Conservation (phyloP, 2,329 filamentous ascomycete species). For the Microthyrium microscopicum region DNA sequence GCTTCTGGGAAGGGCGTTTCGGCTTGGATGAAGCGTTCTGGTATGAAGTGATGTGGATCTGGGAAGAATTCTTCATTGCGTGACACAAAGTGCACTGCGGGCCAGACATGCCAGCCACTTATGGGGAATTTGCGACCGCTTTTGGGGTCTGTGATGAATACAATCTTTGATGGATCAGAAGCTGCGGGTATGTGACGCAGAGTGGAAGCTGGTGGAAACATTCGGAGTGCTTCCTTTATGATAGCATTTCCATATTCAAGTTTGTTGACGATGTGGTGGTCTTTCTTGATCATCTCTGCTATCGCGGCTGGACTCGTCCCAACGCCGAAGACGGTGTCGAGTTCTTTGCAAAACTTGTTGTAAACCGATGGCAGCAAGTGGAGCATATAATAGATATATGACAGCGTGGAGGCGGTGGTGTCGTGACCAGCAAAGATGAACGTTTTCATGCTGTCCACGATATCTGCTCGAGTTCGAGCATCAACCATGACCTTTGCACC, state of each 20-base stretch:
- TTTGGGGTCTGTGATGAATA: conserved; percentile 5
- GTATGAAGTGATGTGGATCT: conserved; percentile 12
- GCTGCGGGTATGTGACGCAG: conserved; percentile 3
- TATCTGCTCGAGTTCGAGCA: no score
- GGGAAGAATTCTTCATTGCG: conserved; percentile 12
- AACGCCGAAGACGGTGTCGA: conserved; percentile 12
- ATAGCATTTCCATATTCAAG: conserved; percentile 17
- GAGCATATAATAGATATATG: conserved; percentile 16
- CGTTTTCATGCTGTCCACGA: conserved; percentile 13
- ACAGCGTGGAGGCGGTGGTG: conserved; percentile 21
- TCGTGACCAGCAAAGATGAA: conserved; percentile 27
- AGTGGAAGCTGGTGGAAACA: conserved; percentile 15
- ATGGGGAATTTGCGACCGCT: conserved; percentile 12
- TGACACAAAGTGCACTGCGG: conserved; percentile 10
- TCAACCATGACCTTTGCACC: no score
- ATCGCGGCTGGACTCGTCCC: not conserved
- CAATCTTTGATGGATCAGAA: not conserved
- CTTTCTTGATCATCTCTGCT: not conserved
- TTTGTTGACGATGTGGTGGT: conserved; percentile 15
- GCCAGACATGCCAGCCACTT: conserved; percentile 5
- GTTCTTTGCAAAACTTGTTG: conserved; percentile 27
- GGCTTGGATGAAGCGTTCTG: conserved; percentile 12
- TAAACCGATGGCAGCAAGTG: conserved; percentile 15
- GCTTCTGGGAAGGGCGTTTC: no score
- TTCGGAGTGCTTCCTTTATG: conserved; percentile 19